phyloP scores from a whole-genome alignment of 495 filamentous ascomycete genomes.

The Barbatosphaeria neglecta region DNA sequence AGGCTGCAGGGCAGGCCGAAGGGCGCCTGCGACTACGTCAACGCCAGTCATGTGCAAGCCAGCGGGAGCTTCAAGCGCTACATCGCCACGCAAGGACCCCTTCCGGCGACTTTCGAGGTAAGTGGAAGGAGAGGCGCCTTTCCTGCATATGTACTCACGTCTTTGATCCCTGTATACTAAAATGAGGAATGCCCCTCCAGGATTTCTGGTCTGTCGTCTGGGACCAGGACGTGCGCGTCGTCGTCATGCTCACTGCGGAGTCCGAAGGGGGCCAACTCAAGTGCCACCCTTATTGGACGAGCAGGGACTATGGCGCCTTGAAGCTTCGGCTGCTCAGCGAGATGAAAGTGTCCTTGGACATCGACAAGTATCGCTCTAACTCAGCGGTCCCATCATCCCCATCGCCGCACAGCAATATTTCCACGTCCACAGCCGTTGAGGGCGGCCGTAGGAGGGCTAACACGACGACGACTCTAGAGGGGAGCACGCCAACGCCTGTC shows the following conservation, averaged over 20 bases:
- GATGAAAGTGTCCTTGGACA: conserved; percentile 64
- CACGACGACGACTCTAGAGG: conserved; percentile 20
- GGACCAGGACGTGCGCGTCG: conserved; percentile 89
- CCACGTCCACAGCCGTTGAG: conserved; percentile 4
- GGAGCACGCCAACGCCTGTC: conserved; percentile 13
- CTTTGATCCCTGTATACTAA: too few species aligned
- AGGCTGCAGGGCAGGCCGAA: conserved; percentile 55
- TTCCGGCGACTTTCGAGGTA: conserved; percentile 86
- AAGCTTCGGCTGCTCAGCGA: conserved; percentile 69
- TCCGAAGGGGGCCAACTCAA: conserved; percentile 88
- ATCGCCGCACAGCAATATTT: background rate
- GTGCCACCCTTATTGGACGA: conserved; percentile 86
- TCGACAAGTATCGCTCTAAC: conserved; percentile 33
- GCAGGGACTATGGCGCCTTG: conserved; percentile 68
- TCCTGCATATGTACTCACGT: too few species aligned
- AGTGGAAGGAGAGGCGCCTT: conserved; percentile 21
- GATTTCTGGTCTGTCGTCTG: conserved; percentile 97
- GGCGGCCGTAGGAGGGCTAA: conserved; percentile 31
- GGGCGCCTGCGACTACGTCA: conserved; percentile 89
- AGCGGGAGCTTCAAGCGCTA: conserved; percentile 74
- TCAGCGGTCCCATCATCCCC: conserved; percentile 2
- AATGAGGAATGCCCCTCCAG: conserved; percentile 49
- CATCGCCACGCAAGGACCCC: conserved; percentile 88
- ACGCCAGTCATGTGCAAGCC: conserved; percentile 77
- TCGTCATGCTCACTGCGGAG: conserved; percentile 96